Base-by-base conservation (phyloP, 169 alveolate species). In the Plasmodium inui region DNA sequence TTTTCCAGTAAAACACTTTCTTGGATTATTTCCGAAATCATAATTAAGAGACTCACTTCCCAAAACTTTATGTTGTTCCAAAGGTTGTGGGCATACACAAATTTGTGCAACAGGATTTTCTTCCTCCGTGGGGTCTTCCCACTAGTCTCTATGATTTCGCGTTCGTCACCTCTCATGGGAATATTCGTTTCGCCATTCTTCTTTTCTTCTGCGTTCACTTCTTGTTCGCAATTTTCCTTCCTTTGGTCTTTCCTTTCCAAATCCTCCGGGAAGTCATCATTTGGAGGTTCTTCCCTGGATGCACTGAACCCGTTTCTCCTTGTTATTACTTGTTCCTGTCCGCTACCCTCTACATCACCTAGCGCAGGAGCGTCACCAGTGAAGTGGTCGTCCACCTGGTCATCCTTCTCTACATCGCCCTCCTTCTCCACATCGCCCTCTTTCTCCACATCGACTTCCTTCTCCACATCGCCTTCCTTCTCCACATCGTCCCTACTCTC, bases 31-130 rank as follows among this genome's bases (percentile, higher is more conserved):
- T 85, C 93, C 37, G 93, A 85, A 74, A 85, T 85, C 28, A 85
- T 85, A 10, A 76, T 28, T 76, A 85, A 85, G 32, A 85, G 61
- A 73, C 93, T 55, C 12, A 78, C 85, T 55, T 85, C 93, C 93
- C 93, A 85, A 14, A 85, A 85, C 67, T 85, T 85, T 85, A 85
- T 85, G 44, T 85, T 74, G 61, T 85, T 85, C 93, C 93, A 85
- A 17, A 85, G 39, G 41, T 8, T 55, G 50, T 85, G 93, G 22
- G 84, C 78, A 44, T 85, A 85, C 81, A 85, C 55, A 85, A 85
- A 85, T 85, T 78, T 74, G 46, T 78, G 80, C 50, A 85, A 39
- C 57, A 37, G 61, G 6, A 85, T 55, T 34, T 85, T 85, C 70
- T 83, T 39, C 83, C 17, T 74, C 70, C 79, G 37, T 6, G 17